phyloP scores from a whole-genome alignment of 2,329 filamentous ascomycete species.

The Colletotrichum aenigma region DNA sequence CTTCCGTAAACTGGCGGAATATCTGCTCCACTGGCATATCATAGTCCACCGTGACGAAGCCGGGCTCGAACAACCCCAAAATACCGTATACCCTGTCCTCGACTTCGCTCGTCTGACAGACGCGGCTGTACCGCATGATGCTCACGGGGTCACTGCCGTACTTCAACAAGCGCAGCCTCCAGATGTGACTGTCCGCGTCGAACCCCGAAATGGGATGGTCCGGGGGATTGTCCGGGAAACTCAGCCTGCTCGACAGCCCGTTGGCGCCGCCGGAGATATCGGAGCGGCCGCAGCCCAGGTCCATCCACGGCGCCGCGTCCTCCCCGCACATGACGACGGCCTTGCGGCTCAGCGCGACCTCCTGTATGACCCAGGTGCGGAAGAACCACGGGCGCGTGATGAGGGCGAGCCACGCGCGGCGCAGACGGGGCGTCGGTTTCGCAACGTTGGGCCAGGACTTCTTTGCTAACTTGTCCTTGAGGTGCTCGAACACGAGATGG shows the following conservation, averaged over 20 bases:
- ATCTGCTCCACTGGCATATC: neutral
- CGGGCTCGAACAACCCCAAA: neutral
- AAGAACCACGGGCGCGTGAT: neutral
- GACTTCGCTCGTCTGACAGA: neutral
- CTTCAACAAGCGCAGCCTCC: neutral
- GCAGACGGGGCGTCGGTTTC: neutral
- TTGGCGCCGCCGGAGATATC: neutral
- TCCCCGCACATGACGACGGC: neutral
- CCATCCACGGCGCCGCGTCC: neutral
- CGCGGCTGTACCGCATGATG: neutral
- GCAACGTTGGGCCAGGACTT: neutral
- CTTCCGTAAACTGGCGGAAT: neutral
- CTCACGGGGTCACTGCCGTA: neutral
- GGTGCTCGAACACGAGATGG: neutral
- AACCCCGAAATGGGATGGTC: neutral
- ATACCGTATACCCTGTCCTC: neutral
- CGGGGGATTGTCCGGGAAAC: neutral
- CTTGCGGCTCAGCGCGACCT: neutral
- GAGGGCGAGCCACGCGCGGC: neutral
- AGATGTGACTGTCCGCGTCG: neutral
- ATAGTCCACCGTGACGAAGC: neutral
- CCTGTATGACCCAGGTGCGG: neutral
- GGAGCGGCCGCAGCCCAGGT: neutral
- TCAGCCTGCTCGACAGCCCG: neutral
- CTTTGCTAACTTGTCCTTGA: neutral